phyloP scores from a whole-genome alignment of 805 yeast genomes.

The Yarrowia phangngaensis region DNA sequence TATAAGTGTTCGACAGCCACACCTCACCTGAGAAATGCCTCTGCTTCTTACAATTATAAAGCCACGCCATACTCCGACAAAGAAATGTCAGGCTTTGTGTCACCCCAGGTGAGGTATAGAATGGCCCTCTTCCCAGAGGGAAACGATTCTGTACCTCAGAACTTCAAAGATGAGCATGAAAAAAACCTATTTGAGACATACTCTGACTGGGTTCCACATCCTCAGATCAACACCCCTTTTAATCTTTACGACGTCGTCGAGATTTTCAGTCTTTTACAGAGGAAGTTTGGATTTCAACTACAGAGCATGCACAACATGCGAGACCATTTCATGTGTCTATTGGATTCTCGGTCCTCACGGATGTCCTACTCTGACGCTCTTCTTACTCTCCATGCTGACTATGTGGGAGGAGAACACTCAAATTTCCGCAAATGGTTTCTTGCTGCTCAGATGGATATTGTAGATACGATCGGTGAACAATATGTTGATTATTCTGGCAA shows the following conservation, averaged over 20 bases:
- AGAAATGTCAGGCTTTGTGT: slow-evolving; percentile 16
- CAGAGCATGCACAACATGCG: slow-evolving; percentile 65
- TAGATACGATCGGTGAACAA: slow-evolving; percentile 41
- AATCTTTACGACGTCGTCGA: slow-evolving; percentile 49
- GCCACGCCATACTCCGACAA: slow-evolving; percentile 22
- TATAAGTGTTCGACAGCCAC: slow-evolving; percentile 8
- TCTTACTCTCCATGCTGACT: slow-evolving; percentile 63
- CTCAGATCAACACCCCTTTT: slow-evolving; percentile 30
- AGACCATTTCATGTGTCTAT: slow-evolving; percentile 56
- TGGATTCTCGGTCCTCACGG: slow-evolving; percentile 68
- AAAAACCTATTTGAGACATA: slow-evolving; percentile 4
- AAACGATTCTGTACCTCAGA: slow-evolving; percentile 6
- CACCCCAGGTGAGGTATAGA: slow-evolving; percentile 18
- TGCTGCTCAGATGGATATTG: slow-evolving; percentile 64
- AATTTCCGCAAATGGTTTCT: slow-evolving; percentile 75
- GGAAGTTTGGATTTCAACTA: slow-evolving; percentile 62
- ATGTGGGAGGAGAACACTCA: slow-evolving; percentile 66
- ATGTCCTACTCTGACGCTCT: slow-evolving; percentile 56
- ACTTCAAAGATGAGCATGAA: slow-evolving; percentile 7
- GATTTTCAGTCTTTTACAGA: slow-evolving; percentile 51
- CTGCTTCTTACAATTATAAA: slow-evolving; percentile 17
- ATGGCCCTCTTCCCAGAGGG: slow-evolving; percentile 21
- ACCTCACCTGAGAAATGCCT: slow-evolving; percentile 1
- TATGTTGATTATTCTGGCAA: slow-evolving; percentile 31
- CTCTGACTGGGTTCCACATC: slow-evolving; percentile 18